Conservation (phyloP, 257 asterid genomes). For the Jasminum sambac region DNA sequence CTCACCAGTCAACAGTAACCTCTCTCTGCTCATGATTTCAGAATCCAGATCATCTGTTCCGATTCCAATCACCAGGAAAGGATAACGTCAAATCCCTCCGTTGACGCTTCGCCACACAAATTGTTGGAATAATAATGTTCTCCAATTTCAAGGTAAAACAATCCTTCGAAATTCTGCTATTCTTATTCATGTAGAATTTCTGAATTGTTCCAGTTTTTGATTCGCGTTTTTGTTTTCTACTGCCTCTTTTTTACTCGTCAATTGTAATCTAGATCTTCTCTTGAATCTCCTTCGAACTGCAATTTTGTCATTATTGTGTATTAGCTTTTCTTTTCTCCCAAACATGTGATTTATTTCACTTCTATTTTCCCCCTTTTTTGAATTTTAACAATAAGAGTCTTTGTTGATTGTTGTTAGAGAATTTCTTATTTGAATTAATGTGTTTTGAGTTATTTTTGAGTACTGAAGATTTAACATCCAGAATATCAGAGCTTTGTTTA, state of each 20-base stretch:
- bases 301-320: background rate
- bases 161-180: background rate
- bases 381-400: too few relatives aligned
- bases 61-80: background rate
- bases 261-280: slow-evolving; percentile 5
- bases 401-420: background rate
- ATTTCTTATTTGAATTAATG: background rate
- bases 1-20: background rate
- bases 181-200: slow-evolving; percentile 8
- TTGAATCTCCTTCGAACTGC: background rate
- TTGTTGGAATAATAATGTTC: slow-evolving; percentile 25
- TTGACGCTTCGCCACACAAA: slow-evolving; percentile 23
- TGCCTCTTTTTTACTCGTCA: slow-evolving; percentile 4
- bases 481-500: slow-evolving; percentile 19
- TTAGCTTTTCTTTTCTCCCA: too few relatives aligned
- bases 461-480: background rate
- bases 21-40: slow-evolving; percentile 28
- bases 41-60: slow-evolving; percentile 30
- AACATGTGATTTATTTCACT: too few relatives aligned
- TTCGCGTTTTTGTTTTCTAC: background rate
- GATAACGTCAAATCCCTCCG: slow-evolving; percentile 21
- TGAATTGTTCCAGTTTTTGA: background rate
- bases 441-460: slow-evolving; percentile 3
- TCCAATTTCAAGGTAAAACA: slow-evolving; percentile 37
- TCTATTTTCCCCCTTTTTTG: too few relatives aligned